These are phyloP conservation scores for Daldinia bambusicola DNA, from an alignment of 495 filamentous ascomycete species.

Conservation along the genomic window DNA sequence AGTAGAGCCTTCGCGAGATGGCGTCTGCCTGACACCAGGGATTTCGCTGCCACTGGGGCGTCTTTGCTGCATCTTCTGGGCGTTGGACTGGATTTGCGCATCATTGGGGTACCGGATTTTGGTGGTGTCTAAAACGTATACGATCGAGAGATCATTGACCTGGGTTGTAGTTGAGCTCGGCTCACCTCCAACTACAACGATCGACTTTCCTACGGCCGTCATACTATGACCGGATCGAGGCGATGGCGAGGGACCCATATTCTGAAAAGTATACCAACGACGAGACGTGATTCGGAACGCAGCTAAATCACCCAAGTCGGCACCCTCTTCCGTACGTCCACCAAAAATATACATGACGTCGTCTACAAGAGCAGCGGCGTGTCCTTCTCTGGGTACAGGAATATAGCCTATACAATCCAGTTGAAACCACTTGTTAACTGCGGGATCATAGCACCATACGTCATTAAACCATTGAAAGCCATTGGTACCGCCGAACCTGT, in stretches of 20 bases:
- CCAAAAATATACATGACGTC: conserved; percentile 99
- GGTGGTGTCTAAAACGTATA: conserved; percentile 90
- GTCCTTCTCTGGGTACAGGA: conserved; percentile 90
- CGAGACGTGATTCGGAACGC: conserved; percentile 92
- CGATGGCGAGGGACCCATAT: conserved; percentile 97
- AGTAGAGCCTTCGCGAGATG: conserved; percentile 73
- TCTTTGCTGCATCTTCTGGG: conserved; percentile 50
- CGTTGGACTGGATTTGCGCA: conserved; percentile 61
- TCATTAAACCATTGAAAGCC: conserved; percentile 97
- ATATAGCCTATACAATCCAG: conserved; percentile 98
- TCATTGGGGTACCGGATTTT: conserved; percentile 97
- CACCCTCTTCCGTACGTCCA: conserved; percentile 91
- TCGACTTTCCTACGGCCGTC: conserved; percentile 90
- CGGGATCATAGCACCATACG: conserved; percentile 94
- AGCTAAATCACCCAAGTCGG: conserved; percentile 91
- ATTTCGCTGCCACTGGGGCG: conserved; percentile 55
- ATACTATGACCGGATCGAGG: conserved; percentile 96
- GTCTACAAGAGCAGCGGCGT: conserved; percentile 89
- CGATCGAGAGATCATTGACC: conserved; percentile 82
- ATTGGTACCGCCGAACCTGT: conserved; percentile 95
- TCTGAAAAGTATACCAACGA: conserved; percentile 99
- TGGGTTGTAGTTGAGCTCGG: conserved; percentile 87
- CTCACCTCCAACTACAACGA: conserved; percentile 93
- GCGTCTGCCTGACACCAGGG: conserved; percentile 50
- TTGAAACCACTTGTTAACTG: conserved; percentile 81